Conservation (phyloP, 495 filamentous ascomycete species). For the Podospora appendiculata region DNA sequence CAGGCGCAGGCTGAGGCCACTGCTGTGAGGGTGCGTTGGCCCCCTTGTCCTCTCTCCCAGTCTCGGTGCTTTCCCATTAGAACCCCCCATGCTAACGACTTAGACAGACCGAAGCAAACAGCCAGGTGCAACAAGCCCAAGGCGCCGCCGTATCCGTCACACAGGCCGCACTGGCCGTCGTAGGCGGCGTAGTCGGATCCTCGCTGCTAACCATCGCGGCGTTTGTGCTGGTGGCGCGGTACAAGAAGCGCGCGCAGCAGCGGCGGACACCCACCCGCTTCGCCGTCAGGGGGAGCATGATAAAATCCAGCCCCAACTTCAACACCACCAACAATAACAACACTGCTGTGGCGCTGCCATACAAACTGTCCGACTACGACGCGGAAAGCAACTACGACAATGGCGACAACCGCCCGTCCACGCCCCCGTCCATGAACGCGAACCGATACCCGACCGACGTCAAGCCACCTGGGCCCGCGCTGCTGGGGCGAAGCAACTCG, state of each 20-base stretch:
- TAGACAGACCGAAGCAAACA: constrained; percentile 22
- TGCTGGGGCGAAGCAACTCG: not conserved
- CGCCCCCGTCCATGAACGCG: not conserved
- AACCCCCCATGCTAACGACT: too few relatives aligned
- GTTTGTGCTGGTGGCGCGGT: constrained; percentile 26
- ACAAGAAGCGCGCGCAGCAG: constrained; percentile 12
- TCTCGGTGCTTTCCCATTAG: too few relatives aligned
- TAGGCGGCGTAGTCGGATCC: constrained; percentile 34
- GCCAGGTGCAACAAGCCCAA: constrained; percentile 22
- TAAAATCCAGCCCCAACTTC: constrained; percentile 2
- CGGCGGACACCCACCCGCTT: not conserved
- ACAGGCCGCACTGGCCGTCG: constrained; percentile 30
- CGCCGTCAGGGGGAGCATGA: not conserved
- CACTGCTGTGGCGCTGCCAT: not conserved
- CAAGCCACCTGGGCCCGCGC: constrained; percentile 7
- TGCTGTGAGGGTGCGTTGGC: constrained; percentile 21
- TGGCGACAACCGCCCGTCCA: not conserved
- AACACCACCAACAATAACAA: constrained; percentile 8
- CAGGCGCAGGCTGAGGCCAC: constrained; percentile 26
- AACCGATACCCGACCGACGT: constrained; percentile 8
- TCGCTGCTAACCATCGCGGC: constrained; percentile 27
- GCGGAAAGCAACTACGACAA: constrained; percentile 5
- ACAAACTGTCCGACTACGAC: constrained; percentile 1
- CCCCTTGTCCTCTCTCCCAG: not conserved
- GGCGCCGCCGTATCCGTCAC: constrained; percentile 27